Base-by-base conservation (phyloP, 1,284 basidiomycete genomes). In the Gomphus sp. region DNA sequence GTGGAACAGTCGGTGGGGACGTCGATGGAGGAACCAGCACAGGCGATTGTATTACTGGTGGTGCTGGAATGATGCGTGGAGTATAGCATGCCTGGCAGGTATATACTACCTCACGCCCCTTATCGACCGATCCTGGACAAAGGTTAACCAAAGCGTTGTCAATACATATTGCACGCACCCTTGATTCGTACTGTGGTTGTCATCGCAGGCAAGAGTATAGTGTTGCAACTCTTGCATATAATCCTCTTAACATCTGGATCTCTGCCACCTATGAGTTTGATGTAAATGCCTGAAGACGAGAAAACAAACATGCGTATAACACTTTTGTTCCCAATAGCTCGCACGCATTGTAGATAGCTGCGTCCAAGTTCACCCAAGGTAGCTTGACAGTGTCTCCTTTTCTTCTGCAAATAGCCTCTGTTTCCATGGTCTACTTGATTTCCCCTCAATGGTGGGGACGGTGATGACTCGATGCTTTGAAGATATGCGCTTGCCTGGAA, bases 181-280 rank as follows among this genome's bases (percentile, higher is more conserved):
- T 81, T 81, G 5, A 88, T 70, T 7, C 89, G 80, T 11, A 89
- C 78, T 6, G 73, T 74, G 0, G 80, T 78, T 0, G 86, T 85
- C 2, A 78, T 63, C 9, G 90, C 91, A 0, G 88, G 85, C 1
- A 90, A 66, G 5, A 92, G 74, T 1, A 87, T 74, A 0, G 74
- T 70, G 58, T 80, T 76, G 66, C 91, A 93, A 2, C 74, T 73
- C 66, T 79, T 81, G 72, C 90, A 93, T 11, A 91, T 65, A 0
- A 84, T 82, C 14, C 90, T 83, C 68, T 93, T 93, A 22, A 92
- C 76, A 2, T 77, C 74, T 0, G 90, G 90, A 68, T 92, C 91
- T 66, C 90, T 92, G 43, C n/a, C 31, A n/a, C n/a, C n/a, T 11
- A 36, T 11, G 52, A 18, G 41, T 18, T 61, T 51, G 37, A 62